Evolutionary conservation across 2,329 filamentous ascomycete species (phyloP), one percentile per base, ranked within the genome.

Genomic region (Calonectria fujianensis): DNA sequence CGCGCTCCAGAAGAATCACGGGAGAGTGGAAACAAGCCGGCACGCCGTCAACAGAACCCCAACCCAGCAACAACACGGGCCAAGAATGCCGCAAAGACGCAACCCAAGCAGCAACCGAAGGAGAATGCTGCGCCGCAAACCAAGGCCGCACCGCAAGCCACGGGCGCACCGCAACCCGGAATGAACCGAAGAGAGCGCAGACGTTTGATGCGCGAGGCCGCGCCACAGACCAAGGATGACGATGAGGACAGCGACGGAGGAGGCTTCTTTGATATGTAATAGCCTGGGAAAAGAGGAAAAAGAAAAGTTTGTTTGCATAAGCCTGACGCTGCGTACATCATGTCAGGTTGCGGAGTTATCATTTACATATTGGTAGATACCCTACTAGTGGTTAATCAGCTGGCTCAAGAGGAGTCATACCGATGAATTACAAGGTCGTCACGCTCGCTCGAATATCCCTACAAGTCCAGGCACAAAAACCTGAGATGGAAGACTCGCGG

Each of bases 191-290:
- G 84, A 71, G 83, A 85, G 75, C 79, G 83, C 71, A 84, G 82
- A 66, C 81, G 81, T 61, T 79, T 82, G 57, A 84, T 85, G 82
- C 84, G 82, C 64, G 80, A 85, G 77, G 73, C 82, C 50, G 76
- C 84, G 70, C 68, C 81, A 35, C 77, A 68, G 41, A 77, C 78
- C n/a, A 83, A 84, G 29, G 83, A 84, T 52, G 86, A 88, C 27
- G 87, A 87, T 24, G 88, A 87, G 29, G 86, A 88, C 71, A 90
- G 89, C 20, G 91, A 87, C 69, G 90, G 89, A 29, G 90, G 87
- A 13, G 89, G 90, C 16, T 93, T 93, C 84, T 93, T 93, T 78
- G 90, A 92, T 79, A 74, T 80, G 48, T 79, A 51, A 70, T 41
- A 41, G 57, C 8, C 16, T 9, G 24, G 35, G 16, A 50, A 70